phyloP scores from a whole-genome alignment of 306 rosid species.

The Gastrolobium villosum region DNA sequence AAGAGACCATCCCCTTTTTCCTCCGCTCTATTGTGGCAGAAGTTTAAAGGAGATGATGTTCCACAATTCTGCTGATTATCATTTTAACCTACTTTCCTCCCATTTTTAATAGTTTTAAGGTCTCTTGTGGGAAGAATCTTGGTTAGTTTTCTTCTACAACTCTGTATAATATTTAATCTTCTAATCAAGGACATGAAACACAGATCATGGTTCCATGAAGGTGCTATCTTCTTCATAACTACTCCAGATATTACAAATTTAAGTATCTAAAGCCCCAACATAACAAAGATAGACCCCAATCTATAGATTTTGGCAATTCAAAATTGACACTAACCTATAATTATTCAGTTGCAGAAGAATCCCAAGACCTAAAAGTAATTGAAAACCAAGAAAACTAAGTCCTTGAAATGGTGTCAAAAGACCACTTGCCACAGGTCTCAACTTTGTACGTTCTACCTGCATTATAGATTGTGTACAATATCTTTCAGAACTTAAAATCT shows the following conservation, averaged over 20 bases:
- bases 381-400: slow-evolving; percentile 87
- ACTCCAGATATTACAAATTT: slow-evolving; percentile 6
- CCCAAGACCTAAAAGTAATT: slow-evolving; percentile 88
- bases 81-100: slow-evolving; percentile 23
- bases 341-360: slow-evolving; percentile 85
- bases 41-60: neutral
- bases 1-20: slow-evolving; percentile 17
- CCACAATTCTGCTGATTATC: neutral
- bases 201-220: slow-evolving; percentile 9
- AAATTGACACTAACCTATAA: slow-evolving; percentile 72
- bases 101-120: slow-evolving; percentile 22
- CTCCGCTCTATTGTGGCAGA: neutral
- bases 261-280: slow-evolving; percentile 12
- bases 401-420: slow-evolving; percentile 89
- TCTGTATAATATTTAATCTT: slow-evolving; percentile 1
- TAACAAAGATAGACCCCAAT: slow-evolving; percentile 2
- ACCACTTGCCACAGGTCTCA: slow-evolving; percentile 93
- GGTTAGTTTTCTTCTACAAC: slow-evolving; percentile 17
- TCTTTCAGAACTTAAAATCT: slow-evolving; percentile 36
- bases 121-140: slow-evolving; percentile 10
- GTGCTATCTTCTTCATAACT: slow-evolving; percentile 8
- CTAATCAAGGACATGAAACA: slow-evolving; percentile 32
- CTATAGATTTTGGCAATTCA: slow-evolving; percentile 8
- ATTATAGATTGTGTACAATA: slow-evolving; percentile 41
- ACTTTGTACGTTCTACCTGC: slow-evolving; percentile 94